Conservation (phyloP, 2,329 filamentous ascomycete genomes). For the Calonectria ilicicola region DNA sequence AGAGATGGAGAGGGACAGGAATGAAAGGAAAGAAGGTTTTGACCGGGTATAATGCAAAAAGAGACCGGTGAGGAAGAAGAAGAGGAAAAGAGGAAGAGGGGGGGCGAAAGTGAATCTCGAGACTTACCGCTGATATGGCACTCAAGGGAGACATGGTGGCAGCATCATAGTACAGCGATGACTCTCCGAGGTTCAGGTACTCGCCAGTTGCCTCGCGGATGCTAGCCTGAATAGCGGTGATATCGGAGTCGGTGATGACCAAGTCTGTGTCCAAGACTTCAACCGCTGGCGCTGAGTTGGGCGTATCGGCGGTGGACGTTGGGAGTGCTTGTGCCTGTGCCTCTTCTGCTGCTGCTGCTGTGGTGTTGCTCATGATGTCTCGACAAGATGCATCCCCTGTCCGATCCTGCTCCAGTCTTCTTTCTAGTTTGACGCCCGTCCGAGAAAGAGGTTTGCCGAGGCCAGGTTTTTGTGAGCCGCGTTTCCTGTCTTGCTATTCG, state of each 20-base stretch:
- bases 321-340: not conserved
- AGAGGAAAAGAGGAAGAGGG: too few species aligned
- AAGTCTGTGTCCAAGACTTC: constrained; percentile 19
- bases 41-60: not conserved
- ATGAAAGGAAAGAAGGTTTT: not conserved
- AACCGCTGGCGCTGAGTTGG: not conserved
- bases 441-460: constrained; percentile 5
- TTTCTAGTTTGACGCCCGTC: not conserved
- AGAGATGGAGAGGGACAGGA: not conserved
- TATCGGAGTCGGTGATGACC: constrained; percentile 42
- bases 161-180: constrained; percentile 68
- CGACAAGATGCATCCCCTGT: not conserved
- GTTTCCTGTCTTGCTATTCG: constrained; percentile 1
- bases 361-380: constrained; percentile 10
- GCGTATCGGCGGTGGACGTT: not conserved
- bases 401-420: not conserved
- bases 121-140: constrained; percentile 65
- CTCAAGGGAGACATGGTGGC: constrained; percentile 69
- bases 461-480: constrained; percentile 12
- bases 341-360: not conserved
- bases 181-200: constrained; percentile 46
- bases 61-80: not conserved
- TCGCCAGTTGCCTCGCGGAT: constrained; percentile 36
- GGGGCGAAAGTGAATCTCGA: not conserved
- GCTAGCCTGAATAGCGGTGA: constrained; percentile 38